Percentiles rank a stretch among this genome's conserved stretches.
Evolutionary conservation across 2,329 filamentous ascomycete species (phyloP).

Genomic region (Gremmenia infestans): DNA sequence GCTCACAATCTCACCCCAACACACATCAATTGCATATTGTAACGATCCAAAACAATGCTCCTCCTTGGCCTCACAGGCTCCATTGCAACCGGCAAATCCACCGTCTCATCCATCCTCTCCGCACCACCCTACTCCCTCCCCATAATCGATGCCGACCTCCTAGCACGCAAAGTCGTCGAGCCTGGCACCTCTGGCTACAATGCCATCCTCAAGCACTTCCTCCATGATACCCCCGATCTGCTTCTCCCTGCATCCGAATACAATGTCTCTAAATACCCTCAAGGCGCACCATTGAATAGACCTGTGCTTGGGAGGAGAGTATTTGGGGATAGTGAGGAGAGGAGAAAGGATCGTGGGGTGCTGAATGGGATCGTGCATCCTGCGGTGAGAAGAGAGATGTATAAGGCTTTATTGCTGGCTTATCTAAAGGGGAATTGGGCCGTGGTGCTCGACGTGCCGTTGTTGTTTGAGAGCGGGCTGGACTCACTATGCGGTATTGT

Average conservation of each 20-base stretch:
- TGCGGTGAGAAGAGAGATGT: conserved; percentile 79
- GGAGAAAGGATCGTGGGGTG: conserved; percentile 64
- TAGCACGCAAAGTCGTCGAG: conserved; percentile 90
- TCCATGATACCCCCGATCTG: conserved; percentile 77
- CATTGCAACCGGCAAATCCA: conserved; percentile 97
- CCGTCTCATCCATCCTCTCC: conserved; percentile 79
- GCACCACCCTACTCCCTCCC: conserved; percentile 78
- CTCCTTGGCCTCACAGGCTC: conserved; percentile 94
- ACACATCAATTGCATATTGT: too few relatives aligned
- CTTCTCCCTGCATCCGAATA: conserved; percentile 58
- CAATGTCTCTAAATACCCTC: conserved; percentile 43
- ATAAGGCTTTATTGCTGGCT: conserved; percentile 63
- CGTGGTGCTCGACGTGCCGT: conserved; percentile 84
- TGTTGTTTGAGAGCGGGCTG: conserved; percentile 84
- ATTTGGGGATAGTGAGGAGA: conserved; percentile 73
- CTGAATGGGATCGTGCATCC: conserved; percentile 93
- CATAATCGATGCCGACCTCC: conserved; percentile 87
- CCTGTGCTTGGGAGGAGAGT: conserved; percentile 79
- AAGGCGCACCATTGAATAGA: conserved; percentile 74
- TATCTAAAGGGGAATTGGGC: conserved; percentile 80
- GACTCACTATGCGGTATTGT: conserved; percentile 82
- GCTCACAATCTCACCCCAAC: too few relatives aligned
- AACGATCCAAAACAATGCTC: conserved; percentile 56
- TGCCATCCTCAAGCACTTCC: conserved; percentile 78
- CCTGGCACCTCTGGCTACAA: conserved; percentile 82